Conservation (phyloP, 1,139 yeast species). For the Blastobotrys arbuscula region DNA sequence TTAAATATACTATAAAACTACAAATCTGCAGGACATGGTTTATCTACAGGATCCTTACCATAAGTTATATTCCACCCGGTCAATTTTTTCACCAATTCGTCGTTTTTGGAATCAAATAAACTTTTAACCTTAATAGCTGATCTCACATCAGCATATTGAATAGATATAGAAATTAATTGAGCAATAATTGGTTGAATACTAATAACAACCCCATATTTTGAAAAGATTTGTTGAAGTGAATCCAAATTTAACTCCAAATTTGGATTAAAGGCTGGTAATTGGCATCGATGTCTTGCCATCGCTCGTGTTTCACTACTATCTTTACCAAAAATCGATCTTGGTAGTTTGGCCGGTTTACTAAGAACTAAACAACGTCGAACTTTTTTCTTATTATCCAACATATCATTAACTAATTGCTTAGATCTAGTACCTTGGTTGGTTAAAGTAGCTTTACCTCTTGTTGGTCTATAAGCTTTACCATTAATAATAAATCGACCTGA, state of each 20-base stretch:
- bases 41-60: slow-evolving; percentile 64
- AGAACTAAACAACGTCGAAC: slow-evolving; percentile 41
- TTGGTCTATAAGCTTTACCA: slow-evolving; percentile 46
- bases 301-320: background rate
- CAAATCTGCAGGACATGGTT: slow-evolving; percentile 36
- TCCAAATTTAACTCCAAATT: slow-evolving; percentile 35
- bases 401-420: slow-evolving; percentile 31
- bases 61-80: slow-evolving; percentile 59
- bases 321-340: background rate
- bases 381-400: slow-evolving; percentile 24
- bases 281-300: slow-evolving; percentile 2
- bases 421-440: background rate
- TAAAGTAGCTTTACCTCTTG: slow-evolving; percentile 24
- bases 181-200: slow-evolving; percentile 61
- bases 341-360: slow-evolving; percentile 15
- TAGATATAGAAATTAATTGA: slow-evolving; percentile 53
- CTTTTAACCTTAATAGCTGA: slow-evolving; percentile 61
- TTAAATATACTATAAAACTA: too few relatives aligned
- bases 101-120: slow-evolving; percentile 34
- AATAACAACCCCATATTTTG: slow-evolving; percentile 53
- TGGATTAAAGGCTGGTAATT: slow-evolving; percentile 24
- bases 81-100: slow-evolving; percentile 43
- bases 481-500: slow-evolving; percentile 57
- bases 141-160: slow-evolving; percentile 57
- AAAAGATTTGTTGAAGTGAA: slow-evolving; percentile 47